phyloP scores from a whole-genome alignment of 331 rosid species.

The Quercus tomentella region DNA sequence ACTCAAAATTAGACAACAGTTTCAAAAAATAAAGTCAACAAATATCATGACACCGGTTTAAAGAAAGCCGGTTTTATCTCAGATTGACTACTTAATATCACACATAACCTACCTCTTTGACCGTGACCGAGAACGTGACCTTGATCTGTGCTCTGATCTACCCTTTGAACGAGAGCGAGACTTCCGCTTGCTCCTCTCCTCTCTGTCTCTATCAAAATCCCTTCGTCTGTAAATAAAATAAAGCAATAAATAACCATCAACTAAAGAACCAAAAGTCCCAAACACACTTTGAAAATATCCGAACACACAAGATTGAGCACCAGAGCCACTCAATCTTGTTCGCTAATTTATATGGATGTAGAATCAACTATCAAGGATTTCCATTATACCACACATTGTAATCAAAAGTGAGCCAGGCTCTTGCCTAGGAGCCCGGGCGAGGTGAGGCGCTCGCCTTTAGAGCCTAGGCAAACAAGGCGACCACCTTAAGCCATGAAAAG shows the following conservation, averaged over 20 bases:
- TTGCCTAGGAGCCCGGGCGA: no score
- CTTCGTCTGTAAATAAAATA: slow-evolving; percentile 49
- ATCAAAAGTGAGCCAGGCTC: background rate
- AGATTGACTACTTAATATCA: background rate
- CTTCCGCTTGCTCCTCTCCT: slow-evolving; percentile 63
- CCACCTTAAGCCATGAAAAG: background rate
- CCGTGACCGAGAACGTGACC: slow-evolving; percentile 87
- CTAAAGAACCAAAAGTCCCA: background rate
- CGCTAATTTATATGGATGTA: background rate
- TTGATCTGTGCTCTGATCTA: slow-evolving; percentile 75
- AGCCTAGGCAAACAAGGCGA: no score
- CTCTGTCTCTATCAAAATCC: slow-evolving; percentile 71
- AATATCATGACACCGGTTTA: background rate
- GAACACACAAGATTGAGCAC: background rate
- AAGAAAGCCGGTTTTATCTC: background rate
- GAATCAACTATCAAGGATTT: background rate
- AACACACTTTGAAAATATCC: background rate
- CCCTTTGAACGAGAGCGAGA: slow-evolving; percentile 61
- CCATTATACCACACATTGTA: background rate
- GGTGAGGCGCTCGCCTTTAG: no score
- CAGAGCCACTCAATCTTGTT: background rate
- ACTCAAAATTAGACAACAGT: no score
- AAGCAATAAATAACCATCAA: background rate
- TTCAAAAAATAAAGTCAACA: no score
- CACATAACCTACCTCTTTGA: slow-evolving; percentile 73